Percentiles rank a stretch among this genome's conserved stretches.
Evolutionary conservation across 1,139 yeast genomes (phyloP).

Genomic region (Candida frijolesensis): DNA sequence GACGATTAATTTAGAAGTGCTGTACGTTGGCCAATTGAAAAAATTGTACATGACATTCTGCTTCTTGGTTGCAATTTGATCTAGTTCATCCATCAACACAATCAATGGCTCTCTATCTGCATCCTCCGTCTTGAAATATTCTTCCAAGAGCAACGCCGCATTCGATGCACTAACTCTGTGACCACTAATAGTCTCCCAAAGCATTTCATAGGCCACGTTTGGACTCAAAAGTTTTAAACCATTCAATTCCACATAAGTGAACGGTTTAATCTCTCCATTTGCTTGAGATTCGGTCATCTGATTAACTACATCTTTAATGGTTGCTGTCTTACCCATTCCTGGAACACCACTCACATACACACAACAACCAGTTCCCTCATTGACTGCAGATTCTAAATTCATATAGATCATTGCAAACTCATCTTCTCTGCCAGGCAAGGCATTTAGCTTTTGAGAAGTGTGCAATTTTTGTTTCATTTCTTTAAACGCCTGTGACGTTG

Average conservation of each 20-base stretch:
- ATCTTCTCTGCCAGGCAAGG: conserved; percentile 85
- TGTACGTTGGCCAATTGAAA: conserved; percentile 94
- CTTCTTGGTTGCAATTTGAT: conserved; percentile 82
- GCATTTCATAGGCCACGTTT: conserved; percentile 75
- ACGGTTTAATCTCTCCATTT: conserved; percentile 54
- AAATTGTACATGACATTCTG: conserved; percentile 93
- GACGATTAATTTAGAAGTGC: conserved; percentile 77
- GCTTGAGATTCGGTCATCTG: conserved; percentile 54
- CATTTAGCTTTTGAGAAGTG: conserved; percentile 61
- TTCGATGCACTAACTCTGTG: conserved; percentile 62
- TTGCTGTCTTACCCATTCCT: conserved; percentile 97
- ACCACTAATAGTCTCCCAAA: conserved; percentile 78
- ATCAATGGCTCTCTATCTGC: conserved; percentile 56
- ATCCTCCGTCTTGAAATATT: conserved; percentile 33
- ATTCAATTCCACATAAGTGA: conserved; percentile 83
- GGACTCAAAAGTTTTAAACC: conserved; percentile 88
- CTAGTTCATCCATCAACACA: conserved; percentile 88
- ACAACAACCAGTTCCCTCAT: conserved; percentile 76
- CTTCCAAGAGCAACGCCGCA: conserved; percentile 51
- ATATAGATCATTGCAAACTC: conserved; percentile 77
- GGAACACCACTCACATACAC: conserved; percentile 95
- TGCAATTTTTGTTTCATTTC: conserved; percentile 63
- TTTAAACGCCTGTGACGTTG: conserved; percentile 46
- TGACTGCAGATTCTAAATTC: conserved; percentile 75
- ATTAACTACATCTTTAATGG: conserved; percentile 80